These are phyloP conservation scores for Tilletia horrida DNA, from an alignment of 1,284 basidiomycete genomes.

Conservation along the genomic window DNA sequence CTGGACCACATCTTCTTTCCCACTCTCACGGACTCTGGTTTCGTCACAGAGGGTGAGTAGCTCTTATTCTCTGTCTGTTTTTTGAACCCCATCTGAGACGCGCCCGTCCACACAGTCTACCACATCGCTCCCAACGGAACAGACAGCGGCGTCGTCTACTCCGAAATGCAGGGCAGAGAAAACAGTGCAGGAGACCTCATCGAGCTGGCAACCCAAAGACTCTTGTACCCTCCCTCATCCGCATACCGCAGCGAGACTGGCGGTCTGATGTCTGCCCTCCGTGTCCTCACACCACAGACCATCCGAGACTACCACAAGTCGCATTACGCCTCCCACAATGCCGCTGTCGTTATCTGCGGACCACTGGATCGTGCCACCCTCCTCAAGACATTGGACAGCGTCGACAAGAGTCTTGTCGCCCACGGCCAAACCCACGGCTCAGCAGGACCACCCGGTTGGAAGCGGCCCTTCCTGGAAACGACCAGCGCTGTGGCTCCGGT, in stretches of 20 bases:
- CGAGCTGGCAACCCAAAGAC: conserved; percentile 64
- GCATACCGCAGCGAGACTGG: conserved; percentile 96
- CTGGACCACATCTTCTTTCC: conserved; percentile 97
- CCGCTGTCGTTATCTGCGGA: conserved; percentile 77
- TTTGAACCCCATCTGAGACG: background rate
- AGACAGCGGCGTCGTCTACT: conserved; percentile 86
- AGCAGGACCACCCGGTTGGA: conserved; percentile 77
- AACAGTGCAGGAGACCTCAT: conserved; percentile 88
- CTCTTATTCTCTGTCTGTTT: background rate
- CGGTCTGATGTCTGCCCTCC: conserved; percentile 85
- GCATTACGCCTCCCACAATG: conserved; percentile 93
- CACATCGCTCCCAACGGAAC: conserved; percentile 87
- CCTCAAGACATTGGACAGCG: conserved; percentile 64
- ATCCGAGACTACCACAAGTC: conserved; percentile 76
- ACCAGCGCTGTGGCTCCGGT: conserved; percentile 66
- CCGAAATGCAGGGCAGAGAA: conserved; percentile 88
- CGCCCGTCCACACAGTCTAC: conserved; percentile 24
- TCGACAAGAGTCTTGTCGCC: conserved; percentile 44
- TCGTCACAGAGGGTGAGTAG: conserved; percentile 71
- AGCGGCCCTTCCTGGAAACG: conserved; percentile 90
- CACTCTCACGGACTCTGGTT: conserved; percentile 84
- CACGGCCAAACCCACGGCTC: conserved; percentile 60
- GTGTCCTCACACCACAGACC: conserved; percentile 86
- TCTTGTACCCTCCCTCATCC: conserved; percentile 75
- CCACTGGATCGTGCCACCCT: conserved; percentile 64